Conservation (phyloP, 139 green algal genomes). For the Monoraphidium neglectum region DNA sequence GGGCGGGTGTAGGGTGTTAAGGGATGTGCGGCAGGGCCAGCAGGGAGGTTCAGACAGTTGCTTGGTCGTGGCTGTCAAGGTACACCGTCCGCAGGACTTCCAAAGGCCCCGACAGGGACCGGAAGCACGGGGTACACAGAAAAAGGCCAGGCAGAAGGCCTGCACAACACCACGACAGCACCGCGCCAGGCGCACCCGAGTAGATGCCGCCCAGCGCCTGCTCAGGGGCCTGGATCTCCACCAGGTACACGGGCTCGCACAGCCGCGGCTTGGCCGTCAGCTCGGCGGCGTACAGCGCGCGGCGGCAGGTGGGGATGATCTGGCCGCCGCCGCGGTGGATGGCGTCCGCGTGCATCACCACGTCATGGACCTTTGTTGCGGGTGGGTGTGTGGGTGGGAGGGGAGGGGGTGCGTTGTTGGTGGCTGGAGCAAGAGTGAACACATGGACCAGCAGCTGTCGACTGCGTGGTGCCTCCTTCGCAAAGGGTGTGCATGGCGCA, state of each 20-base stretch:
- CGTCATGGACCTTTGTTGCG: slow-evolving; percentile 72
- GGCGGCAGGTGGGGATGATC: slow-evolving; percentile 96
- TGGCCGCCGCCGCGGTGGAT: slow-evolving; percentile 99
- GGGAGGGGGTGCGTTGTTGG: too few relatives aligned
- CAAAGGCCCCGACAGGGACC: neutral
- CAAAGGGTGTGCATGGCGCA: too few relatives aligned
- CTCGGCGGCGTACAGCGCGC: slow-evolving; percentile 93
- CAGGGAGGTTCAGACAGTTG: too few relatives aligned
- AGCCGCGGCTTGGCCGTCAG: slow-evolving; percentile 92
- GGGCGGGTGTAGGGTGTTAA: too few relatives aligned
- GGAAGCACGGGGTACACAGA: neutral
- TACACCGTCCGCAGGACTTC: neutral
- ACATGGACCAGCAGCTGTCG: neutral
- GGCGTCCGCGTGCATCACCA: slow-evolving; percentile 97
- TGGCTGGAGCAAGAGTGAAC: neutral
- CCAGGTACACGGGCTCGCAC: slow-evolving; percentile 97
- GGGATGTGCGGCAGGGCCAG: slow-evolving; percentile 26
- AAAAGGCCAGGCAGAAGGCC: slow-evolving; percentile 43
- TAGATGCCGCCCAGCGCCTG: slow-evolving; percentile 94
- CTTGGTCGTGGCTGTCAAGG: neutral
- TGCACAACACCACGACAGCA: slow-evolving; percentile 61
- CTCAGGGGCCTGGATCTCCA: slow-evolving; percentile 99
- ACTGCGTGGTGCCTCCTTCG: too few relatives aligned
- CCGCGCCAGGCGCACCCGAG: too few relatives aligned
- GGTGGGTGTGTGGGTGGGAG: too few relatives aligned